Evolutionary conservation across 164 flowering plant genomes (phyloP).

Genomic region (Brasenia schreberi): DNA sequence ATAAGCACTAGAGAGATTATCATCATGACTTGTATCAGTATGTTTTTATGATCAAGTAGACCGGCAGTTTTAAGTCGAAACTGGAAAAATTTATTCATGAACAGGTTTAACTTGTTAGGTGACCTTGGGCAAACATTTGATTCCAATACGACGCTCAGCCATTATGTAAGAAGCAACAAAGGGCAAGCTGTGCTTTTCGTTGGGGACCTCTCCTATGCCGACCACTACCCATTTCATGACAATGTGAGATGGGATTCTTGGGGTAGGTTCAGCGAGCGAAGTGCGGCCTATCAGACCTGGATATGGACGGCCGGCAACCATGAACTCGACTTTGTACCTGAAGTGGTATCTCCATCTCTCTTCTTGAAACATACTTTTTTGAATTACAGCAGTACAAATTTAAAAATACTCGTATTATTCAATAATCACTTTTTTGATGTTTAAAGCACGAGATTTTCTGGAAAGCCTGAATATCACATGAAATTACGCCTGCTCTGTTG

Average conservation of each 20-base stretch:
- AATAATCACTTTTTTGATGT: too few relatives aligned
- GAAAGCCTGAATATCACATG: background rate
- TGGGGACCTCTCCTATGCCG: conserved; percentile 37
- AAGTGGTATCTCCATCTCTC: conserved; percentile 10
- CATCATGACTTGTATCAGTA: too few relatives aligned
- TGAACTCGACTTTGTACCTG: conserved; percentile 30
- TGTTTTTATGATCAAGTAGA: too few relatives aligned
- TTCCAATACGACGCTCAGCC: conserved; percentile 24
- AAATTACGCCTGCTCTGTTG: background rate
- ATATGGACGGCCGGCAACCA: conserved; percentile 40
- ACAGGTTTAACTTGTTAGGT: conserved; percentile 11
- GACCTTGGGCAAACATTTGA: conserved; percentile 34
- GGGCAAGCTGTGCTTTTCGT: conserved; percentile 27
- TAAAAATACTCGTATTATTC: background rate
- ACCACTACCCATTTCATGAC: conserved; percentile 17
- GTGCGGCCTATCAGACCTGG: conserved; percentile 34
- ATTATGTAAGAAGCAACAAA: conserved; percentile 17
- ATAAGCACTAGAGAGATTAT: too few relatives aligned
- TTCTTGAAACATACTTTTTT: background rate
- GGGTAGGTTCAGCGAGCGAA: conserved; percentile 27
- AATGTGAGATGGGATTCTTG: conserved; percentile 32
- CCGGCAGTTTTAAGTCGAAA: too few relatives aligned
- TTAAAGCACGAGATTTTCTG: too few relatives aligned
- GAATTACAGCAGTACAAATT: background rate
- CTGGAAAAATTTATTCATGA: too few relatives aligned